These are phyloP conservation scores for Asterophora parasitica DNA, from an alignment of 768 basidiomycete genomes.

Conservation along the genomic window DNA sequence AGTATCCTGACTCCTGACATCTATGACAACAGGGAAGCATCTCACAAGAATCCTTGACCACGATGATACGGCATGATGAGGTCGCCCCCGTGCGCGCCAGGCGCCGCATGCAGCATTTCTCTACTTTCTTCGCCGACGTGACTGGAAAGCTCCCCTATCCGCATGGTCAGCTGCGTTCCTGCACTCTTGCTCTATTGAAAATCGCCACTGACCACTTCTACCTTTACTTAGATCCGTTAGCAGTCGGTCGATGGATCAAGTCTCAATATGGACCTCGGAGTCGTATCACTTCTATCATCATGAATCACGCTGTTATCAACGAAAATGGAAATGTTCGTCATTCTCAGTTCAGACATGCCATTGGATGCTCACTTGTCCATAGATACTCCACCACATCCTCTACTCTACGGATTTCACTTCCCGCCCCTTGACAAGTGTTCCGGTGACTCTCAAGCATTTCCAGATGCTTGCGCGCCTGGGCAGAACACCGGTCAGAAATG, in stretches of 20 bases:
- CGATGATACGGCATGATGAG: conserved; percentile 76
- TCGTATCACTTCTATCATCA: conserved; percentile 58
- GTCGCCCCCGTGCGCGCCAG: conserved; percentile 52
- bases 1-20: conserved; percentile 5
- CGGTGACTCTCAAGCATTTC: conserved; percentile 74
- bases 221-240: conserved; percentile 43
- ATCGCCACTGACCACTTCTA: background rate
- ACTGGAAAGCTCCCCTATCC: conserved; percentile 56
- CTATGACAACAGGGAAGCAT: conserved; percentile 51
- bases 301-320: conserved; percentile 73
- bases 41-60: conserved; percentile 65
- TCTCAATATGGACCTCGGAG: conserved; percentile 51
- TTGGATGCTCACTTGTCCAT: conserved; percentile 2
- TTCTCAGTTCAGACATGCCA: background rate
- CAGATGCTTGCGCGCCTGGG: conserved; percentile 67
- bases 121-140: conserved; percentile 32
- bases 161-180: conserved; percentile 37
- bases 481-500: conserved; percentile 47
- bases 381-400: conserved; percentile 49
- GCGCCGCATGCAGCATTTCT: conserved; percentile 48
- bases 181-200: background rate
- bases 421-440: conserved; percentile 39
- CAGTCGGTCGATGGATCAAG: conserved; percentile 59
- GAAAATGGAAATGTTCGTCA: conserved; percentile 43
- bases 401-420: conserved; percentile 21